Percentiles rank a stretch among this genome's conserved stretches.
Evolutionary conservation across 768 basidiomycete species (phyloP).

Genomic region (Mycena polygramma): DNA sequence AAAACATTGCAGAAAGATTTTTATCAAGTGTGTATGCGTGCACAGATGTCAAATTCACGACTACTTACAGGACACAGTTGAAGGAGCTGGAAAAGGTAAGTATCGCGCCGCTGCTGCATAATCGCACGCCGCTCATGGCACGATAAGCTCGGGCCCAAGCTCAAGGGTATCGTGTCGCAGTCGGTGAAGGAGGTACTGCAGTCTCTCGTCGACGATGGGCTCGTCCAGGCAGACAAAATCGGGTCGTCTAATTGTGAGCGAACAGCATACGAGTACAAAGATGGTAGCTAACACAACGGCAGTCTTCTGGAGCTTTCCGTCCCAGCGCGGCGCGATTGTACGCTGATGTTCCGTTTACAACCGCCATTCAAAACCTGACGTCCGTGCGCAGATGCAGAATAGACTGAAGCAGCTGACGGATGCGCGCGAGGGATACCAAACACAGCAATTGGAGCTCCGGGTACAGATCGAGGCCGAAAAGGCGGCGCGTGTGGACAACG

Average conservation of each 20-base stretch:
- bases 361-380: slow-evolving; percentile 7
- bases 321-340: slow-evolving; percentile 86
- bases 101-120: not conserved
- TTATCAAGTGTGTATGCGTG: slow-evolving; percentile 65
- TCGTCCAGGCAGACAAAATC: slow-evolving; percentile 92
- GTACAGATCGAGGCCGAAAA: slow-evolving; percentile 64
- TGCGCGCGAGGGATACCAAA: slow-evolving; percentile 53
- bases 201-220: slow-evolving; percentile 86
- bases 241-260: slow-evolving; percentile 89
- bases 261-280: slow-evolving; percentile 24
- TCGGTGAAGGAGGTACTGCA: slow-evolving; percentile 93
- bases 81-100: slow-evolving; percentile 88
- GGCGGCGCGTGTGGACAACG: slow-evolving; percentile 68
- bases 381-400: slow-evolving; percentile 64
- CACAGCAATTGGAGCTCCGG: slow-evolving; percentile 65
- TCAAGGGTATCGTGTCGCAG: slow-evolving; percentile 94
- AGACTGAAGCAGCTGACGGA: slow-evolving; percentile 66
- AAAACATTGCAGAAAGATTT: slow-evolving; percentile 77
- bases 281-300: slow-evolving; percentile 20
- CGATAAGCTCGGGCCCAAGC: slow-evolving; percentile 73
- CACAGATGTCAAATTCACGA: not conserved
- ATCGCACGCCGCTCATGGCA: not conserved
- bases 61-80: slow-evolving; percentile 58
- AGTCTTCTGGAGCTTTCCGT: slow-evolving; percentile 98
- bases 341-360: not conserved